Base-by-base conservation (phyloP, 1,284 basidiomycete genomes). In the Irpex sp. region DNA sequence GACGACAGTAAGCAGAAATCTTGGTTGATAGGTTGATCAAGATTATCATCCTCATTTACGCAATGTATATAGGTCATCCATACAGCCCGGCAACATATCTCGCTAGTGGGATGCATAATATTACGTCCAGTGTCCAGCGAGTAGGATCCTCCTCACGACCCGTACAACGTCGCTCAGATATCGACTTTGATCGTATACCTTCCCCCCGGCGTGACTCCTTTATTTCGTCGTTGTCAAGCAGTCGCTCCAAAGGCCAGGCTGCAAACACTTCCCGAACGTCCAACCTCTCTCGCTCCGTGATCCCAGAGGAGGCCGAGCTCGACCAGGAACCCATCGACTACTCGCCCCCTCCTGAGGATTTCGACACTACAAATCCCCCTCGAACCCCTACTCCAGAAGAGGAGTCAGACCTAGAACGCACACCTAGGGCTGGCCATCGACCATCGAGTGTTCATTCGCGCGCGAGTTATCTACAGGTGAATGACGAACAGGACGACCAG, bases 171-270 rank as follows among this genome's bases (percentile, higher is more conserved):
- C 77, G 76, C 3, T 84, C 86, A 21, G 82, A 82, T 15, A 73
- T 87, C 37, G 82, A 89, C 70, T 91, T 85, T 66, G 88, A 92
- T 73, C 75, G 80, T 55, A 79, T 92, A 0, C 89, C 90, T 2
- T 90, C 90, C 7, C 87, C 88, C 4, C 82, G 79, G 17, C 75
- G 77, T 19, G 76, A 77, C 44, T 70, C 73, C 15, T 55, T 55
- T 55, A 9, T 21, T 11, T 68, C 71, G 8, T 66, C 66, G 1
- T 68, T 69, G 31, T 72, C 79, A 3, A 66, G 72, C 38, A 80
- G 79, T 40, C 74, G 75, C 54, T 77, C 79, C 4, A 68, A 74
- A 31, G 69, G 67, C 2, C 77, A 76, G 52, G 75, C 73, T 38
- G 75, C 74, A 9, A 78, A 78, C 0, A 26, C 21, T 26, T 74